These are phyloP conservation scores for Verbena officinalis DNA, from an alignment of 257 asterid species.

Conservation along the genomic window DNA sequence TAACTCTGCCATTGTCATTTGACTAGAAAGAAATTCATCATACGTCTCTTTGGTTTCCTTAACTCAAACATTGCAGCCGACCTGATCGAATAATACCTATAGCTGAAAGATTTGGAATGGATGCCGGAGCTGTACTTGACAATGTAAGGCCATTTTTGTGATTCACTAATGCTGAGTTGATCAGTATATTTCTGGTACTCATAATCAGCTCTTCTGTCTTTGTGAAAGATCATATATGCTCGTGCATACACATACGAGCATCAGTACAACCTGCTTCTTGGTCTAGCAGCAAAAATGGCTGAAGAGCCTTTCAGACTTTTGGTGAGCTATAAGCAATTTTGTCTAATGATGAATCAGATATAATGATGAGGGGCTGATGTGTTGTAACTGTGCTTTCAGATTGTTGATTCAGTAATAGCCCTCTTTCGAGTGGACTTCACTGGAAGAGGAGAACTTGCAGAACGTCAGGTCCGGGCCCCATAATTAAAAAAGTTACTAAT, in stretches of 20 bases:
- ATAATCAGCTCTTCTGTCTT: conserved; percentile 13
- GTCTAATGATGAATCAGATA: conserved; percentile 15
- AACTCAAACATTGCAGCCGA: conserved; percentile 67
- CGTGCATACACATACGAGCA: conserved; percentile 99
- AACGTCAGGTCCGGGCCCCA: conserved; percentile 71
- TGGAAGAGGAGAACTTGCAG: conserved; percentile 99
- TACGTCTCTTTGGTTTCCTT: conserved; percentile 32
- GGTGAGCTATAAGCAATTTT: conserved; percentile 52
- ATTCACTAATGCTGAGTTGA: conserved; percentile 2
- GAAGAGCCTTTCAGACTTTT: conserved; percentile 98
- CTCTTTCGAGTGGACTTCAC: conserved; percentile 97
- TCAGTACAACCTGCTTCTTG: conserved; percentile 95
- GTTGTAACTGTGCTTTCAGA: conserved; percentile 46
- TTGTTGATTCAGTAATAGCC: conserved; percentile 96
- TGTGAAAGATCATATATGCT: conserved; percentile 86
- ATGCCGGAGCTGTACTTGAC: conserved; percentile 98
- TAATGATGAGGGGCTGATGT: conserved; percentile 31
- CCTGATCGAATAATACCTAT: conserved; percentile 96
- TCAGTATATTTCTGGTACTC: conserved; percentile 21
- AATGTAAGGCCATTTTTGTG: conserved; percentile 53
- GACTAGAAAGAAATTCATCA: neutral
- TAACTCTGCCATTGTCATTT: conserved; percentile 2
- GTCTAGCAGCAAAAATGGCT: conserved; percentile 99
- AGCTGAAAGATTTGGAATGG: conserved; percentile 99
- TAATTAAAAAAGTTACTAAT: neutral